These are phyloP conservation scores for Lepidium sativum DNA, from an alignment of 345 rosid genomes.

Conservation along the genomic window DNA sequence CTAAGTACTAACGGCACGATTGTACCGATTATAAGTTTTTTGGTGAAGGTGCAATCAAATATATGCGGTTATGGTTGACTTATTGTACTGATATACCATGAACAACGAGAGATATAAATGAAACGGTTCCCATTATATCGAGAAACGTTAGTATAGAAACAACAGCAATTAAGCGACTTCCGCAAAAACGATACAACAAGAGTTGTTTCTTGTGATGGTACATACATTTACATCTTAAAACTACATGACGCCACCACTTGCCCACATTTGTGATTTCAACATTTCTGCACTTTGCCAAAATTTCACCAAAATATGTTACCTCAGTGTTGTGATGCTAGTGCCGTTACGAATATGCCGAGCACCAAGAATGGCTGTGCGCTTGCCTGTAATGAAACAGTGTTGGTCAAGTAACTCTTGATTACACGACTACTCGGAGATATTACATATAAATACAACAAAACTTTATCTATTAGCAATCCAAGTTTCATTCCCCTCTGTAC, in stretches of 20 bases:
- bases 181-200: neutral
- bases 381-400: conserved; percentile 44
- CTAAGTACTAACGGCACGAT: neutral
- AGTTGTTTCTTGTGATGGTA: neutral
- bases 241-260: neutral
- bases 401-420: neutral
- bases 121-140: too few relatives aligned
- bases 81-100: too few relatives aligned
- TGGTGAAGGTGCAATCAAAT: conserved; percentile 19
- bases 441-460: neutral
- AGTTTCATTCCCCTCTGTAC: neutral
- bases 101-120: too few relatives aligned
- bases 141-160: too few relatives aligned
- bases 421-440: neutral
- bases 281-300: neutral
- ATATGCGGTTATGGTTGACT: too few relatives aligned
- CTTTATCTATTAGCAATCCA: neutral
- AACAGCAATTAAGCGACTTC: neutral
- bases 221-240: conserved; percentile 3
- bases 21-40: neutral
- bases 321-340: conserved; percentile 81
- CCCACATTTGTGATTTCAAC: neutral
- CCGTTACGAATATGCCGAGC: conserved; percentile 86
- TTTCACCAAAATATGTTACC: neutral
- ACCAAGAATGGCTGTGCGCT: conserved; percentile 94